phyloP scores from a whole-genome alignment of 306 rosid species.

The Vicia villosa region DNA sequence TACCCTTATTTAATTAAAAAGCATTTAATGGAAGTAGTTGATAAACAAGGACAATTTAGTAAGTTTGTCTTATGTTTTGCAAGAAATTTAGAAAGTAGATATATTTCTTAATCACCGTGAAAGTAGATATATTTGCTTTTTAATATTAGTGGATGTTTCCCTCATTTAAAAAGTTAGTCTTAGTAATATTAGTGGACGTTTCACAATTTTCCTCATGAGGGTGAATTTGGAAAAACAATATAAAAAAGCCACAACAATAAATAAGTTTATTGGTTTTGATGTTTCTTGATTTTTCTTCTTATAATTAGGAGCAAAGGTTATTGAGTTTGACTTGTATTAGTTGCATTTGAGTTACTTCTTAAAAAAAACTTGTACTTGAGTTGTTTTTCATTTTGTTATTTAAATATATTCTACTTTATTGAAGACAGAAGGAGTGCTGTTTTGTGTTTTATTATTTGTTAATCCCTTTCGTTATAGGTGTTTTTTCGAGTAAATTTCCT shows the following conservation, averaged over 20 bases:
- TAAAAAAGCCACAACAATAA: no score
- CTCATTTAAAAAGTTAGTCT: neutral
- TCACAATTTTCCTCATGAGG: neutral
- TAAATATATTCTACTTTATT: neutral
- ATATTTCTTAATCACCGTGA: no score
- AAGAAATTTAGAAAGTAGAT: no score
- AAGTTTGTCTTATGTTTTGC: no score
- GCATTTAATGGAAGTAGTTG: no score
- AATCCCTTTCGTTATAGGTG: neutral
- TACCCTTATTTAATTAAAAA: no score
- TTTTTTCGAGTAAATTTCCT: slow-evolving; percentile 3
- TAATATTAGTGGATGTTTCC: no score
- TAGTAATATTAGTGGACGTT: neutral
- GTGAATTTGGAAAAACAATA: neutral
- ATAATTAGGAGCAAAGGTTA: neutral
- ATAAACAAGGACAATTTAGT: no score
- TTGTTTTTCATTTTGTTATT: slow-evolving; percentile 19
- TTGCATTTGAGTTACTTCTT: neutral
- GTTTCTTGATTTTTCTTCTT: neutral
- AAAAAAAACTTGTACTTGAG: neutral
- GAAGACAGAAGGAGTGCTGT: neutral
- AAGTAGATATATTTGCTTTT: no score
- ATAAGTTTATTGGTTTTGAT: neutral
- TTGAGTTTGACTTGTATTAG: slow-evolving; percentile 8
- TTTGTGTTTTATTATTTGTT: neutral